Evolutionary conservation across 2,329 filamentous ascomycete genomes (phyloP).

Genomic region (Dryadomyces sulphureus): DNA sequence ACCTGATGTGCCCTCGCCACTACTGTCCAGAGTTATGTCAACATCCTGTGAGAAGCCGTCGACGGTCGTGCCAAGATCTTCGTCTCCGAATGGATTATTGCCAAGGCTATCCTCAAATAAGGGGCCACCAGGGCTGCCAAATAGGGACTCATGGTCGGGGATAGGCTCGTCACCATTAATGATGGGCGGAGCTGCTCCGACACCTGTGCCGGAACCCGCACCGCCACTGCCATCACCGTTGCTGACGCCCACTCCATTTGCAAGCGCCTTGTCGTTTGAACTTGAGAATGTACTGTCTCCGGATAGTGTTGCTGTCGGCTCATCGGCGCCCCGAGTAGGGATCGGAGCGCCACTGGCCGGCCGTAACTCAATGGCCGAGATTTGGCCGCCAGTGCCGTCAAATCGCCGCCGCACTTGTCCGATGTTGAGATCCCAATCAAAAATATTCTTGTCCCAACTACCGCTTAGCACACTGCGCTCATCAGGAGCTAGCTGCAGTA

Average conservation of each 20-base stretch:
- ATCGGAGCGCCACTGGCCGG: slow-evolving; percentile 63
- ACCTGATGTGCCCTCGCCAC: slow-evolving; percentile 12
- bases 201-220: slow-evolving; percentile 12
- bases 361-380: slow-evolving; percentile 74
- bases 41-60: slow-evolving; percentile 17
- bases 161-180: slow-evolving; percentile 23
- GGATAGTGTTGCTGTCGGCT: slow-evolving; percentile 32
- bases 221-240: slow-evolving; percentile 20
- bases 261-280: slow-evolving; percentile 51
- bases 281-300: slow-evolving; percentile 45
- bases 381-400: slow-evolving; percentile 64
- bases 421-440: slow-evolving; percentile 90
- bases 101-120: slow-evolving; percentile 69
- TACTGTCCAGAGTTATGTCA: slow-evolving; percentile 26
- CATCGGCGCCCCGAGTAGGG: slow-evolving; percentile 48
- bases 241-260: slow-evolving; percentile 36
- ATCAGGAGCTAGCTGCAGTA: slow-evolving; percentile 66
- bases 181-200: slow-evolving; percentile 19
- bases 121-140: slow-evolving; percentile 67
- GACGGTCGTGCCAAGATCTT: slow-evolving; percentile 49
- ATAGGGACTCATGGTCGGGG: slow-evolving; percentile 63
- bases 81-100: slow-evolving; percentile 54
- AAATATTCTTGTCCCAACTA: slow-evolving; percentile 89
- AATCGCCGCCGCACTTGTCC: slow-evolving; percentile 65
- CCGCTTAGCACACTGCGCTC: slow-evolving; percentile 81